Percentiles rank a stretch among this genome's conserved stretches.
Evolutionary conservation across 257 asterid genomes (phyloP).

Genomic region (Rauvolfia tetraphylla): DNA sequence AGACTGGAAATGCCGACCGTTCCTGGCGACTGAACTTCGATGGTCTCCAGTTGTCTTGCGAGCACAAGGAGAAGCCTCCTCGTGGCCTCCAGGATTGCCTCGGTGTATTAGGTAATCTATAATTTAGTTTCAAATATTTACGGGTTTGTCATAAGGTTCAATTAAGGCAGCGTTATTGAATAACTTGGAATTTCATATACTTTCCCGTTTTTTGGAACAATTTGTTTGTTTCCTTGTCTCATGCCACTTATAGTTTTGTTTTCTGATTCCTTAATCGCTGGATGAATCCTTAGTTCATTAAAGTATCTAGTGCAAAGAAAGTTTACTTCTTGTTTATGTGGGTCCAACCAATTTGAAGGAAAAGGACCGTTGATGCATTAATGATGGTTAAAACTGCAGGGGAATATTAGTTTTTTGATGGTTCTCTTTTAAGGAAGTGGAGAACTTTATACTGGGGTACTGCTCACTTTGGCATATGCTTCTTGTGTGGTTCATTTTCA

Average conservation of each 20-base stretch:
- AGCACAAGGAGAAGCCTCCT: conserved; percentile 40
- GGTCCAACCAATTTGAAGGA: conserved; percentile 9
- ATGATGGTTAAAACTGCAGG: conserved; percentile 14
- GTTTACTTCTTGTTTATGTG: background rate
- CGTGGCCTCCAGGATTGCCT: conserved; percentile 45
- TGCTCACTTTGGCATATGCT: conserved; percentile 23
- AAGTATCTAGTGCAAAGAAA: background rate
- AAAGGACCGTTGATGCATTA: background rate
- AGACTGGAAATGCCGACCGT: conserved; percentile 29
- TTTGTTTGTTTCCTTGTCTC: conserved; percentile 1
- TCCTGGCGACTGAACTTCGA: conserved; percentile 54
- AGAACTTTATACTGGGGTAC: conserved; percentile 4
- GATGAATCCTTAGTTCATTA: background rate
- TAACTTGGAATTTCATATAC: background rate
- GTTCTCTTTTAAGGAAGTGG: background rate
- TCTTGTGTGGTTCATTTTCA: conserved; percentile 9
- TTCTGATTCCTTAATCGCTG: background rate
- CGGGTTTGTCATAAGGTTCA: background rate
- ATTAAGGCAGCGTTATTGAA: background rate
- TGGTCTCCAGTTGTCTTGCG: conserved; percentile 30
- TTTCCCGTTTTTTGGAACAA: background rate
- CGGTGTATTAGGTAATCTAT: conserved; percentile 35
- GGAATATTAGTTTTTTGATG: conserved; percentile 6
- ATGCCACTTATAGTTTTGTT: background rate
- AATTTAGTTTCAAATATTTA: background rate